A percentile compares a stretch with the other conserved stretches of the same genome.
These are phyloP conservation scores for Prunus mume DNA, from an alignment of 306 rosid genomes.

Conservation along the genomic window DNA sequence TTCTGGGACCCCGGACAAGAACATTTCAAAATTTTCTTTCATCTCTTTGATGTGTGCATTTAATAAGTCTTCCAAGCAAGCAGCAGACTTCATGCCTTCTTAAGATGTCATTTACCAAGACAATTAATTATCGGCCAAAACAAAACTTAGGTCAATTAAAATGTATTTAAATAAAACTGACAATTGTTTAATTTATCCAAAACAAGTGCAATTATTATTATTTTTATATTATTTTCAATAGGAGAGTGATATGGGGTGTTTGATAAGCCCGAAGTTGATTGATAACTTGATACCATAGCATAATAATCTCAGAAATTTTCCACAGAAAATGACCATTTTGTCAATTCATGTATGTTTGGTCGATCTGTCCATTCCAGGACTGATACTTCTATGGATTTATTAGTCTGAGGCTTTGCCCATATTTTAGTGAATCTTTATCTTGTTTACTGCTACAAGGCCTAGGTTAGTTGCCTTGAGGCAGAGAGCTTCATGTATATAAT, in stretches of 20 bases:
- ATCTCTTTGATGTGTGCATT: not conserved
- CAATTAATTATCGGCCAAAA: not conserved
- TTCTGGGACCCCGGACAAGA: constrained; percentile 2
- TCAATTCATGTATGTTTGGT: not conserved
- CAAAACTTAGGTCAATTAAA: not conserved
- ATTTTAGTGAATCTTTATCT: no score
- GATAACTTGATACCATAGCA: no score
- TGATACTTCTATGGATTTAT: not conserved
- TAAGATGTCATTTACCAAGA: not conserved
- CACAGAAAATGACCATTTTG: constrained; percentile 6
- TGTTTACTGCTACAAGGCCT: not conserved
- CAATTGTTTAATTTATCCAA: not conserved
- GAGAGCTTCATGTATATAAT: not conserved
- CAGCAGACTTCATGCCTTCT: constrained; percentile 12
- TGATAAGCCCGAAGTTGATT: no score
- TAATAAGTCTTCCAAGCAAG: not conserved
- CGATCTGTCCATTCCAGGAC: not conserved
- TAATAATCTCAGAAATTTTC: not conserved
- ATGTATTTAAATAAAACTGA: not conserved
- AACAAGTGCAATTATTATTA: no score
- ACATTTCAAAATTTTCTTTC: not conserved
- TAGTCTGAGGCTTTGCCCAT: no score
- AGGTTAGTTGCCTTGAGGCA: not conserved
- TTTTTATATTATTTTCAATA: not conserved
- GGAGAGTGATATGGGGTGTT: no score